Conservation (phyloP, 352 stramenopile species). For the Globisporangium parvum region DNA sequence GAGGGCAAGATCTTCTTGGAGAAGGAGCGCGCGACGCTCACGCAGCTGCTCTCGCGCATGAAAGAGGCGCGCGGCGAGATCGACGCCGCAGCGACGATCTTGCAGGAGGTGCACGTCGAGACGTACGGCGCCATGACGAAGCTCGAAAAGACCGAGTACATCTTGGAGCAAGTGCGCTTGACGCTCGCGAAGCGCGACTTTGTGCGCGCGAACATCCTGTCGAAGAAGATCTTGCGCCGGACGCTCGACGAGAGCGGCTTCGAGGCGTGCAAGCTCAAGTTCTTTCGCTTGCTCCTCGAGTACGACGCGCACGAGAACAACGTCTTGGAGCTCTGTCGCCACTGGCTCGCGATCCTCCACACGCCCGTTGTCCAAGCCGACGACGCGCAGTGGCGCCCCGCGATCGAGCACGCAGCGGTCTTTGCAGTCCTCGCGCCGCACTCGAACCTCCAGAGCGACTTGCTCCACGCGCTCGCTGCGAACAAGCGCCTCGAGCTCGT, state of each 20-base stretch:
- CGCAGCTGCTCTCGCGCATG: slow-evolving; percentile 89
- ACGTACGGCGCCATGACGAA: slow-evolving; percentile 98
- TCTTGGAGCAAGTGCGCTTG: slow-evolving; percentile 96
- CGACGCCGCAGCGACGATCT: slow-evolving; percentile 88
- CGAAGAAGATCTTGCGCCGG: slow-evolving; percentile 95
- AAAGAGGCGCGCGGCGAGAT: slow-evolving; percentile 92
- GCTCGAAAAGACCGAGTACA: slow-evolving; percentile 98
- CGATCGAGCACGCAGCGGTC: slow-evolving; percentile 67
- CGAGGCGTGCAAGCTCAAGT: slow-evolving; percentile 95
- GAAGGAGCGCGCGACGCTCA: slow-evolving; percentile 92
- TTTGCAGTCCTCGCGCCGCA: slow-evolving; percentile 73
- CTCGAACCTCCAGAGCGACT: slow-evolving; percentile 75
- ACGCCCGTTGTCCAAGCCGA: slow-evolving; percentile 65
- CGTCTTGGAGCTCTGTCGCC: slow-evolving; percentile 90
- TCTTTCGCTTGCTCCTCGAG: slow-evolving; percentile 94
- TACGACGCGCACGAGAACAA: slow-evolving; percentile 96
- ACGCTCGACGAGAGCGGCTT: slow-evolving; percentile 93
- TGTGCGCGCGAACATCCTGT: slow-evolving; percentile 94
- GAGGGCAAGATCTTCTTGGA: slow-evolving; percentile 98
- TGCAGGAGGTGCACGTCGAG: slow-evolving; percentile 98
- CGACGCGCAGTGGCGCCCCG: slow-evolving; percentile 64
- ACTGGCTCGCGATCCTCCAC: slow-evolving; percentile 83
- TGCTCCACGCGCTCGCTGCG: slow-evolving; percentile 56
- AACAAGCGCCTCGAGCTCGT: slow-evolving; percentile 66
- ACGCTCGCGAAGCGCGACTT: slow-evolving; percentile 97